Conservation (phyloP, 306 rosid genomes). For the Betula pendula region DNA sequence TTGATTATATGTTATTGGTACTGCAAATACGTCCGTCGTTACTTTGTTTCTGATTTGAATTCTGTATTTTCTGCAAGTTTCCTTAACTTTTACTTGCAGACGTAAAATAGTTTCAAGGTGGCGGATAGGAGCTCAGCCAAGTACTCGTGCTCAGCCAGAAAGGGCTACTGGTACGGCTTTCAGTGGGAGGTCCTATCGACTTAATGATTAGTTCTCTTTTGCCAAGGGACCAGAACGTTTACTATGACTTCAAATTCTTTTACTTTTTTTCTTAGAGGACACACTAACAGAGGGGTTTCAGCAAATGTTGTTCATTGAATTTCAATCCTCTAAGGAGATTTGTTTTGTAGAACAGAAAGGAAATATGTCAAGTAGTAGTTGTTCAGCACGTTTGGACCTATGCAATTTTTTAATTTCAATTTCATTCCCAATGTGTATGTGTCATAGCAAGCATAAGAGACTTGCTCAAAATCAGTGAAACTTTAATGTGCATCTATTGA, state of each 20-base stretch:
- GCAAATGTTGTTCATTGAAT: background rate
- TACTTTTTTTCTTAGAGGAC: conserved; percentile 24
- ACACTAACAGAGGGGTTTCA: conserved; percentile 25
- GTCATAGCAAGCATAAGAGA: background rate
- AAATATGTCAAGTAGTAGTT: background rate
- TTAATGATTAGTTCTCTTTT: conserved; percentile 37
- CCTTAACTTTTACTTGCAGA: conserved; percentile 59
- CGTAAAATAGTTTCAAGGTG: conserved; percentile 69
- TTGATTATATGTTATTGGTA: background rate
- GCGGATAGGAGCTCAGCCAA: conserved; percentile 64
- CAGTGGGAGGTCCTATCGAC: conserved; percentile 86
- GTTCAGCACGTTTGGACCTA: background rate
- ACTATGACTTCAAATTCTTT: conserved; percentile 7
- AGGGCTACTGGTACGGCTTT: conserved; percentile 60
- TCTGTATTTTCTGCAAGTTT: background rate
- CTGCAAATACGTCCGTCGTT: background rate
- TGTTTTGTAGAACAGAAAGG: conserved; percentile 3
- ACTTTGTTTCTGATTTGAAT: background rate
- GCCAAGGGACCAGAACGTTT: conserved; percentile 7
- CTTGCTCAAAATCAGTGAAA: no score
- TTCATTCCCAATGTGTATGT: background rate
- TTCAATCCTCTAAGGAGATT: background rate
- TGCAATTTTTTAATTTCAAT: background rate
- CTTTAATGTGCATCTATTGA: no score
- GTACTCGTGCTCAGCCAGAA: conserved; percentile 41